These are phyloP conservation scores for Leptographium flavum DNA, from an alignment of 2,329 filamentous ascomycete species.

Conservation along the genomic window DNA sequence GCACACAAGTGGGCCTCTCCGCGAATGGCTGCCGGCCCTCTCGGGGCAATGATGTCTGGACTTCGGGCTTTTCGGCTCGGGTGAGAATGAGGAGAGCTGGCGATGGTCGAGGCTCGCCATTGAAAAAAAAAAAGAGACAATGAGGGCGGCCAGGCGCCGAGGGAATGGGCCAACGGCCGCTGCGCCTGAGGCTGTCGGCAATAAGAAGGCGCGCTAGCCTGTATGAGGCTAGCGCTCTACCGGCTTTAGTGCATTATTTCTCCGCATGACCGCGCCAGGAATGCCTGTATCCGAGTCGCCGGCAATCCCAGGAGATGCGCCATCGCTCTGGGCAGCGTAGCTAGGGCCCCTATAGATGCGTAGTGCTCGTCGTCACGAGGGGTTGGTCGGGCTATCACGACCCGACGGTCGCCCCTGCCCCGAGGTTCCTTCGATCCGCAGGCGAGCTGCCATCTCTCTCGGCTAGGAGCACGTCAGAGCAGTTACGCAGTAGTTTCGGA, in stretches of 20 bases:
- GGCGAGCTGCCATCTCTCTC: not conserved
- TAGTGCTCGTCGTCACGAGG: no score
- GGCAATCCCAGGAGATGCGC: no score
- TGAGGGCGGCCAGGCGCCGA: not conserved
- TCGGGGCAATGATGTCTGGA: slow-evolving; percentile 7
- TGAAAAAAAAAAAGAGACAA: no score
- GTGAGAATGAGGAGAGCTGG: not conserved
- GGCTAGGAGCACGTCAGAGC: no score
- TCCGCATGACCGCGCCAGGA: not conserved
- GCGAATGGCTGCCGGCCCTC: not conserved
- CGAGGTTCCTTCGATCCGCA: not conserved
- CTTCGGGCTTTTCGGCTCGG: not conserved
- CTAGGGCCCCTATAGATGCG: no score
- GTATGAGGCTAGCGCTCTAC: not conserved
- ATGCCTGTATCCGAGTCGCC: not conserved
- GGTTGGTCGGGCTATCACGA: not conserved
- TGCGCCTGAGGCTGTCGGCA: no score
- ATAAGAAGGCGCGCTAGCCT: not conserved
- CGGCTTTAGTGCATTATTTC: not conserved
- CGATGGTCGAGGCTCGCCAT: not conserved
- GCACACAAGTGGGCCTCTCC: not conserved
- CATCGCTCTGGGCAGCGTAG: no score
- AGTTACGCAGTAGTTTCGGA: no score
- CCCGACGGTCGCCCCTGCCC: slow-evolving; percentile 1
- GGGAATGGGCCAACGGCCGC: not conserved